phyloP scores from a whole-genome alignment of 2,329 filamentous ascomycete genomes.

The Colletotrichum endophyticum region DNA sequence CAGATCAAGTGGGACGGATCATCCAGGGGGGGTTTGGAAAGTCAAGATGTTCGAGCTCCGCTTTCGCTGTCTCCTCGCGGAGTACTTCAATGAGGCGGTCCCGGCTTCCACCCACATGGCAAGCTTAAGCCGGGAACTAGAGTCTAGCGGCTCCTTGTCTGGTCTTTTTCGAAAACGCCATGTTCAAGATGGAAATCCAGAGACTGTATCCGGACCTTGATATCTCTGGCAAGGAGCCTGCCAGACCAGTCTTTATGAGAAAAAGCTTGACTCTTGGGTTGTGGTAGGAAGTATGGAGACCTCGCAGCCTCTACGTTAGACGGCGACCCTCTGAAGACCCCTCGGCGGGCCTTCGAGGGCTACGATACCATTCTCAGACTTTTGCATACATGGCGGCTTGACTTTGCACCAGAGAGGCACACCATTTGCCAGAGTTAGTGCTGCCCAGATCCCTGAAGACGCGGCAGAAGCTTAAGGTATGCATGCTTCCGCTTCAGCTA shows the following conservation, averaged over 20 bases:
- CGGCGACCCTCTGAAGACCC: neutral
- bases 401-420: neutral
- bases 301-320: neutral
- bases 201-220: neutral
- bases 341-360: neutral
- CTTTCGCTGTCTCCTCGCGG: neutral
- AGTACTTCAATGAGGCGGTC: neutral
- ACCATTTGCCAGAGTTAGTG: neutral
- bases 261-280: neutral
- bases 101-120: neutral
- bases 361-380: neutral
- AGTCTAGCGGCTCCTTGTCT: neutral
- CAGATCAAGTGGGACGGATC: neutral
- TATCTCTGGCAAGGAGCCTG: neutral
- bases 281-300: neutral
- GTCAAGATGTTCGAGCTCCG: neutral
- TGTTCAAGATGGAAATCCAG: neutral
- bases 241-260: neutral
- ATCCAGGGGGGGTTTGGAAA: neutral
- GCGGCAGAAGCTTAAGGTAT: neutral
- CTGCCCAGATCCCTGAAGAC: neutral
- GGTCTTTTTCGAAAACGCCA: neutral
- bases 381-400: neutral
- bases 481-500: neutral
- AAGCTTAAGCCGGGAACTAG: neutral